Evolutionary conservation across 2,329 filamentous ascomycete species (phyloP).

Genomic region (Penicillium sp.): DNA sequence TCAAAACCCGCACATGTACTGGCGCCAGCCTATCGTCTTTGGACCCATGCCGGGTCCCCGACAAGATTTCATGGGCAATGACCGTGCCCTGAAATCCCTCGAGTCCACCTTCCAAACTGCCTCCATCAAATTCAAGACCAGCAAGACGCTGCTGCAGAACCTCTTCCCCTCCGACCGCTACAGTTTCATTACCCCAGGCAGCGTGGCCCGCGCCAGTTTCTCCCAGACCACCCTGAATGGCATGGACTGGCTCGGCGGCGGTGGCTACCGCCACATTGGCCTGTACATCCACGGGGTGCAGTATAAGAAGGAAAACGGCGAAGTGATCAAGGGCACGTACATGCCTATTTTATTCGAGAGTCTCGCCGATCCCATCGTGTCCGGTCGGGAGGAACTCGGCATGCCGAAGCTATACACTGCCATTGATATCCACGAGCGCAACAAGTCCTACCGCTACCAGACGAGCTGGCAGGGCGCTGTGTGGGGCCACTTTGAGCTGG

Average conservation of each 20-base stretch:
- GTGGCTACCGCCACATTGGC: conserved; percentile 60
- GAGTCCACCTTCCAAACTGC: conserved; percentile 48
- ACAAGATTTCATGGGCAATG: conserved; percentile 32
- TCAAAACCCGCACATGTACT: conserved; percentile 45
- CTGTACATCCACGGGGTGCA: conserved; percentile 65
- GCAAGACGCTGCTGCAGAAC: conserved; percentile 51
- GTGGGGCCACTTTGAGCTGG: conserved; percentile 42
- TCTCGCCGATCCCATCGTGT: conserved; percentile 61
- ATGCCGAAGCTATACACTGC: conserved; percentile 62
- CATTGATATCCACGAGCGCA: conserved; percentile 47
- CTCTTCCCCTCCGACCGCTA: conserved; percentile 49
- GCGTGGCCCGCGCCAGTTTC: conserved; percentile 48
- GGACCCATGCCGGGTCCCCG: conserved; percentile 51
- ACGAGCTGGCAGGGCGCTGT: conserved; percentile 48
- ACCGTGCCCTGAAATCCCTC: conserved; percentile 24
- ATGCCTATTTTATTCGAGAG: conserved; percentile 61
- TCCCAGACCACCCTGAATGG: conserved; percentile 48
- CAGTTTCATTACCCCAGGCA: conserved; percentile 47
- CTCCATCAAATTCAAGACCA: conserved; percentile 54
- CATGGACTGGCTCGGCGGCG: conserved; percentile 63
- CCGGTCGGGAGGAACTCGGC: conserved; percentile 62
- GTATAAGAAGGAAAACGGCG: conserved; percentile 55
- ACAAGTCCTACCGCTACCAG: conserved; percentile 41
- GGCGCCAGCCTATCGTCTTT: conserved; percentile 50
- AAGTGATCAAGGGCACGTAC: conserved; percentile 54